Base-by-base conservation (phyloP, 768 basidiomycete genomes). In the Mycena rosella region DNA sequence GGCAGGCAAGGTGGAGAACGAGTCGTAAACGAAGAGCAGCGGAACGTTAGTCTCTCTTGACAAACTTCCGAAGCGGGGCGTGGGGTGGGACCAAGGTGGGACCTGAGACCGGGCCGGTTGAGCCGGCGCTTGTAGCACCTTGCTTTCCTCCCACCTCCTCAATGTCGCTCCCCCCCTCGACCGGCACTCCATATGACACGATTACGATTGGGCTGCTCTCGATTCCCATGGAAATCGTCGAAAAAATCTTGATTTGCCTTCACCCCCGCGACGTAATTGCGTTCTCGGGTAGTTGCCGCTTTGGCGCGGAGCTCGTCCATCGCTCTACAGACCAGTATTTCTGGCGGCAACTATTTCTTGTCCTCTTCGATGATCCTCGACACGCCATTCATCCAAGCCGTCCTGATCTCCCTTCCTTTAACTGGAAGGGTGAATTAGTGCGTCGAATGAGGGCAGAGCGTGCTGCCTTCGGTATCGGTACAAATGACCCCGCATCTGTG, bases 331-430 rank as follows among this genome's bases (percentile, higher is more conserved):
- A 91, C 77, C 84, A 86, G 52, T 86, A 87, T 73, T 83, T 94
- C 44, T 94, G 91, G 91, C 87, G 89, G 59, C 80, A 86, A 58
- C 80, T 93, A 57, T 92, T 90, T 77, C 84, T 91, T 42, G 62
- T 78, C 52, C 83, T 85, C 8, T 93, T 92, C 75, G 93, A 94
- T 74, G 87, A 91, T 72, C 90, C 90, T n/a, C 81, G 87, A 18
- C 63, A 74, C 45, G 73, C 79, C n/a, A 36, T 64, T 55, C 66
- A 69, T 24, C 54, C 66, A 45, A 57, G 70, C 48, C 7, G 44
- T 60, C 10, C 44, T 54, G 54, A 69, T 71, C 55, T 67, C 34
- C n/a, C 59, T 48, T 54, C 68, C 22, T 67, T 73, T 59, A 62
- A 81, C 63, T 81, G 81, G 78, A 78, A 76, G 72, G 68, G 67